phyloP scores from a whole-genome alignment of 306 rosid genomes.

The Lagenaria siceraria region DNA sequence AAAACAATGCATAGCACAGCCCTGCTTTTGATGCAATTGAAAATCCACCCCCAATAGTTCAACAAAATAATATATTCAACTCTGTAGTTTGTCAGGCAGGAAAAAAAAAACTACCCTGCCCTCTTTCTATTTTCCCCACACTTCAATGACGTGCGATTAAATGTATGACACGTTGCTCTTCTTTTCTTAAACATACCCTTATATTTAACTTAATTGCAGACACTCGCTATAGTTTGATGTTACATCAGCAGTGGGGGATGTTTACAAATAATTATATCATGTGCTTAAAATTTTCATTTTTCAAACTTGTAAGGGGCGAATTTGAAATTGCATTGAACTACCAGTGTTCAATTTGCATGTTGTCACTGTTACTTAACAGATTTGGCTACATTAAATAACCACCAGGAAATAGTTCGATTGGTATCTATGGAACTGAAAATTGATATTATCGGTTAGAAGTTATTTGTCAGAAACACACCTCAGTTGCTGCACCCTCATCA shows the following conservation, averaged over 20 bases:
- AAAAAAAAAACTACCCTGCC: too few species aligned
- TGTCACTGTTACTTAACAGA: not conserved
- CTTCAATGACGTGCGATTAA: too few species aligned
- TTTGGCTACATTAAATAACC: not conserved
- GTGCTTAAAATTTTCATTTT: not conserved
- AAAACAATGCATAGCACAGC: not conserved
- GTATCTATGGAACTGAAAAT: slow-evolving; percentile 11
- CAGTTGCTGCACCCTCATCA: slow-evolving; percentile 86
- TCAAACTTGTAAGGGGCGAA: not conserved
- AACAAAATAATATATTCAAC: not conserved
- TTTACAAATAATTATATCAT: not conserved
- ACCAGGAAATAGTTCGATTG: slow-evolving; percentile 9
- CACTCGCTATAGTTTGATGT: not conserved
- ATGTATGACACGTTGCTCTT: not conserved
- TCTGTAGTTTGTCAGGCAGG: too few species aligned
- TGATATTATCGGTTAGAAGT: not conserved
- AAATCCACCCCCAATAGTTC: not conserved
- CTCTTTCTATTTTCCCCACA: too few species aligned
- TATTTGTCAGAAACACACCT: slow-evolving; percentile 43
- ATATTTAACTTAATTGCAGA: not conserved
- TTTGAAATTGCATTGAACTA: not conserved
- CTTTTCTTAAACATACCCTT: not conserved
- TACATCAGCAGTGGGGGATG: not conserved
- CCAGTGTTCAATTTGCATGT: not conserved
- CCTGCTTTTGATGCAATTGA: not conserved